Evolutionary conservation across 257 asterid species (phyloP).

Genomic region (Eustoma russellianum): DNA sequence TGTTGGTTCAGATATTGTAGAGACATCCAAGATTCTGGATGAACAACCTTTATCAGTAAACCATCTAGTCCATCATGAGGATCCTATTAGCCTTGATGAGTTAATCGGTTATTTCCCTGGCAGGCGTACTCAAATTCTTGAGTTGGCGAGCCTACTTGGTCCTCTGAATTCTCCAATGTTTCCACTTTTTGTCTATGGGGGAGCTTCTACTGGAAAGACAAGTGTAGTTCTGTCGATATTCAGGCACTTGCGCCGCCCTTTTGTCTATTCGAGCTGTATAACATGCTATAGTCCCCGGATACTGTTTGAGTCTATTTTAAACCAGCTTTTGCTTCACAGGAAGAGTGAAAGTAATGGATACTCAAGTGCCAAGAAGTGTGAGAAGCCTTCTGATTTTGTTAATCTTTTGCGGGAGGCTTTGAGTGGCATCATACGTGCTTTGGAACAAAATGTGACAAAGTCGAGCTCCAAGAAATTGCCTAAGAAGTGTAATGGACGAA

Average conservation of each 20-base stretch:
- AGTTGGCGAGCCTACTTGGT: conserved; percentile 54
- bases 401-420: conserved; percentile 66
- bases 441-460: conserved; percentile 38
- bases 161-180: conserved; percentile 73
- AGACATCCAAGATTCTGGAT: conserved; percentile 19
- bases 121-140: conserved; percentile 51
- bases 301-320: conserved; percentile 75
- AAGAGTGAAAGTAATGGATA: conserved; percentile 53
- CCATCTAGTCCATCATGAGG: conserved; percentile 39
- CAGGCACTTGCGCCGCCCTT: conserved; percentile 63
- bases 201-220: conserved; percentile 85
- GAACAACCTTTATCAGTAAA: conserved; percentile 23
- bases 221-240: conserved; percentile 51
- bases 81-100: conserved; percentile 43
- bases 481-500: conserved; percentile 42
- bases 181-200: conserved; percentile 75
- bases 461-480: conserved; percentile 37
- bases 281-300: conserved; percentile 69
- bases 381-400: conserved; percentile 81
- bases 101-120: conserved; percentile 56
- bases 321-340: conserved; percentile 80
- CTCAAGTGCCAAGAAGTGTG: conserved; percentile 71
- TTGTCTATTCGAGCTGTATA: conserved; percentile 61
- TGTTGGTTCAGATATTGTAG: conserved; percentile 33
- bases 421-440: conserved; percentile 30